These are phyloP conservation scores for Pistacia vera DNA, from an alignment of 345 rosid species.

Conservation along the genomic window DNA sequence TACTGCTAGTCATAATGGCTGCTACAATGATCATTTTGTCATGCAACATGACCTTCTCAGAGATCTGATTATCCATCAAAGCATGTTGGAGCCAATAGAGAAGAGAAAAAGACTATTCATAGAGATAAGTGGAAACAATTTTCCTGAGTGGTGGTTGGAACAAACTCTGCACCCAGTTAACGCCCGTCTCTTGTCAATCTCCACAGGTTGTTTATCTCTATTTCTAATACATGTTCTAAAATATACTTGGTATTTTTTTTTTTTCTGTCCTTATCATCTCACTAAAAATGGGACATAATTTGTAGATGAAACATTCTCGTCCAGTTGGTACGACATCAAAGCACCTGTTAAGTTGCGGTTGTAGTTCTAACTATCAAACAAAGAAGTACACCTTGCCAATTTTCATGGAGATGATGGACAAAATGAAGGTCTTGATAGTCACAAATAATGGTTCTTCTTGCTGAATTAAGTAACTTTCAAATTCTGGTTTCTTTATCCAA, in stretches of 20 bases:
- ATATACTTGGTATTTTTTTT: not conserved
- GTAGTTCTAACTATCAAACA: slow-evolving; percentile 46
- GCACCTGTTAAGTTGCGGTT: slow-evolving; percentile 41
- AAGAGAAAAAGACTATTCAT: slow-evolving; percentile 36
- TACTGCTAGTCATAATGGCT: slow-evolving; percentile 31
- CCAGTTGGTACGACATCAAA: slow-evolving; percentile 35
- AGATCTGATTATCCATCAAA: slow-evolving; percentile 39
- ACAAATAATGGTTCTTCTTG: slow-evolving; percentile 31
- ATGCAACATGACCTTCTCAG: slow-evolving; percentile 47
- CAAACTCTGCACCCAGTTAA: not conserved
- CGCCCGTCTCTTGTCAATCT: not conserved
- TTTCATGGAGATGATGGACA: slow-evolving; percentile 45
- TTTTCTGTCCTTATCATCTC: not conserved
- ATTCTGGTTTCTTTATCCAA: slow-evolving; percentile 32
- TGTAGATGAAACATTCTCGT: slow-evolving; percentile 51
- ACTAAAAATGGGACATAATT: not conserved
- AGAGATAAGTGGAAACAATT: slow-evolving; percentile 30
- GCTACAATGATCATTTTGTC: slow-evolving; percentile 31
- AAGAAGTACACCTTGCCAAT: slow-evolving; percentile 40
- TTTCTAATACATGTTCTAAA: not conserved
- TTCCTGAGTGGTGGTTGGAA: slow-evolving; percentile 1
- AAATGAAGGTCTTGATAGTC: slow-evolving; percentile 45
- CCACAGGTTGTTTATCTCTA: slow-evolving; percentile 22
- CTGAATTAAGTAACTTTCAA: slow-evolving; percentile 35
- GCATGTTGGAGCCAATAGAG: slow-evolving; percentile 17